Evolutionary conservation across 345 rosid genomes (phyloP), one percentile per base, ranked within the genome.

Genomic region (Gossypium thurberi): DNA sequence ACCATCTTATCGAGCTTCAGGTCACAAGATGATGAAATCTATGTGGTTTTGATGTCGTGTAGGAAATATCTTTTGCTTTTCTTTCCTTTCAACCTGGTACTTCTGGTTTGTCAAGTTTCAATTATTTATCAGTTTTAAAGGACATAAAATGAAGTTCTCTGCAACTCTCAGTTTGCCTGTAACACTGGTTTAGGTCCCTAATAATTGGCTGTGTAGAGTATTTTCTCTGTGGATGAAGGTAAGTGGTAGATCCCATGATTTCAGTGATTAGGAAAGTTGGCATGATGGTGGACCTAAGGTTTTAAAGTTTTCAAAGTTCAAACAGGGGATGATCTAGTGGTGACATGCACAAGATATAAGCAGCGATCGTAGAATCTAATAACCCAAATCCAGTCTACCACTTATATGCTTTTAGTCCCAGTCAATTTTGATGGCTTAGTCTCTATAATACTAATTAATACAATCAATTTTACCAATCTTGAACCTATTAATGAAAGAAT

Each of bases 21-120:
- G 72, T 17, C 21, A 66, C 13, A 48, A 50, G 9, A 50, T 68
- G 58, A 68, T 26, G 71, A 1, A 68, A 68, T 68, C 71, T 68
- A 17, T 68, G 71, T 68, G 58, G 71, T 52, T 17, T 28, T 69
- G 55, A 7, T 51, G 59, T 51, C 59, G 58, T 50, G 59, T 69
- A 11, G 23, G 71, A 68, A 50, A 50, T 63, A 63, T 10, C 44
- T 68, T 67, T 67, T 48, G 57, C 14, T 67, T 50, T 50, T 17
- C 13, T 68, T 50, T 17, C 13, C 23, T 68, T 68, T 48, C 25
- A 26, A 25, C 25, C 15, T 26, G 25, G 14, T 48, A 26, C 17
- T 21, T 46, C 70, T 47, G 55, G 23, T 66, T 46, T 67, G 71
- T 46, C 40, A 67, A 25, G 23, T 48, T 48, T 4, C 58, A 48